These are phyloP conservation scores for Scedosporium aurantiacum DNA, from an alignment of 2,329 filamentous ascomycete genomes.

Conservation along the genomic window DNA sequence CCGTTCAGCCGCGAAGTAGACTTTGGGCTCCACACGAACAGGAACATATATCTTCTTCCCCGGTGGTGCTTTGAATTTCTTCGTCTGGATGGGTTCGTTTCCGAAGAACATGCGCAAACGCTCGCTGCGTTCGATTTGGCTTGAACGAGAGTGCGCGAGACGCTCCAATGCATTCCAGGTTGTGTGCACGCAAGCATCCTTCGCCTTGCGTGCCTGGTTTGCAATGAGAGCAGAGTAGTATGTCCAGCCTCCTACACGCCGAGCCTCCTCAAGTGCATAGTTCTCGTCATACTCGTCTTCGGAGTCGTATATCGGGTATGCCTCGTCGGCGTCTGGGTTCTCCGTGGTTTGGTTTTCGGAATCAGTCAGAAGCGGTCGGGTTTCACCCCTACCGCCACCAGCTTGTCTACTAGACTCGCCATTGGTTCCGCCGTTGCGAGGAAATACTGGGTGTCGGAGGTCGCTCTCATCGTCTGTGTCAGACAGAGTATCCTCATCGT, in stretches of 20 bases:
- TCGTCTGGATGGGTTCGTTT: constrained; percentile 41
- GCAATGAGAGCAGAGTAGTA: constrained; percentile 50
- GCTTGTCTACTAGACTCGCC: constrained; percentile 28
- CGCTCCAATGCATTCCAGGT: constrained; percentile 15
- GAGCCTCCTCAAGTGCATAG: constrained; percentile 67
- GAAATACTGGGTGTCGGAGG: constrained; percentile 8
- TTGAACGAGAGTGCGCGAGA: constrained; percentile 42
- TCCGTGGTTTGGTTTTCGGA: constrained; percentile 74
- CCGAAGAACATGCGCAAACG: constrained; percentile 43
- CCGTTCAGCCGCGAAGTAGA: constrained; percentile 90
- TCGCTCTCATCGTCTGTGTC: background rate
- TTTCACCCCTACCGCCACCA: constrained; percentile 12
- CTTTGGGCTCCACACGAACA: constrained; percentile 91
- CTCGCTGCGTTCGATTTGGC: constrained; percentile 47
- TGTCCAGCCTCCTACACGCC: constrained; percentile 61
- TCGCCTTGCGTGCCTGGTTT: constrained; percentile 7
- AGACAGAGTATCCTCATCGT: constrained; percentile 32
- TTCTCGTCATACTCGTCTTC: constrained; percentile 64
- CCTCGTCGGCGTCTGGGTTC: constrained; percentile 47
- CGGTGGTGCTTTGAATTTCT: constrained; percentile 60
- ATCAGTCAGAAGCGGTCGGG: constrained; percentile 39
- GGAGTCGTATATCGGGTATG: constrained; percentile 85
- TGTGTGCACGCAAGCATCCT: background rate
- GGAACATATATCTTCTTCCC: constrained; percentile 94
- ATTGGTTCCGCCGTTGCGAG: constrained; percentile 10